Percentiles rank a stretch among this genome's conserved stretches.
Evolutionary conservation across 306 rosid genomes (phyloP).

Genomic region (Inga laurina): DNA sequence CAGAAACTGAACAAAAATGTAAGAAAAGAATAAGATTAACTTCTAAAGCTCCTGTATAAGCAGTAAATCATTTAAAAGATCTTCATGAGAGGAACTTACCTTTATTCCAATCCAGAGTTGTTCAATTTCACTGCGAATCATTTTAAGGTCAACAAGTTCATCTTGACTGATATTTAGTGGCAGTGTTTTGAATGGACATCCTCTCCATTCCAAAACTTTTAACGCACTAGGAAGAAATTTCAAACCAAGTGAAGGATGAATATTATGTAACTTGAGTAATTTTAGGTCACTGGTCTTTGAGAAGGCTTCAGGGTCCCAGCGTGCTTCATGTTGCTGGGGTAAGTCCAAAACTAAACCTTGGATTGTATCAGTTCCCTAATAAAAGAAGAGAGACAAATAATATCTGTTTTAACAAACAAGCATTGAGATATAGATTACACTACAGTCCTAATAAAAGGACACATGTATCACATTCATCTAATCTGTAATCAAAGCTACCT

Average conservation of each 20-base stretch:
- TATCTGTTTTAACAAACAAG: too few species aligned
- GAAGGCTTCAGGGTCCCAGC: not conserved
- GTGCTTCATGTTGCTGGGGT: not conserved
- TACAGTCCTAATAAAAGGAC: too few species aligned
- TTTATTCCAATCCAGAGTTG: not conserved
- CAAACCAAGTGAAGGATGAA: not conserved
- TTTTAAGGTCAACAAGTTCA: conserved; percentile 15
- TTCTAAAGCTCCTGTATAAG: not conserved
- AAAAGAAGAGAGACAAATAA: not conserved
- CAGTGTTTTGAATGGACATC: not conserved
- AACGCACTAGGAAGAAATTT: not conserved
- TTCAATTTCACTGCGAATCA: not conserved
- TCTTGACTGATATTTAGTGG: not conserved
- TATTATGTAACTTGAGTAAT: not conserved
- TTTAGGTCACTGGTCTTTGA: not conserved
- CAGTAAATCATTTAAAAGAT: too few species aligned
- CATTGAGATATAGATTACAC: not conserved
- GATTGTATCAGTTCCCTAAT: not conserved
- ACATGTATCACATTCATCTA: too few species aligned
- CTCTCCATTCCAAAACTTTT: not conserved
- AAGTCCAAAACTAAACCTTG: not conserved
- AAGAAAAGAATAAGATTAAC: not conserved
- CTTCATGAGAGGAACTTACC: conserved; percentile 5
- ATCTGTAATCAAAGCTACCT: too few species aligned
- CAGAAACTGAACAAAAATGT: not conserved